These are phyloP conservation scores for Diplodia intermedia DNA, from an alignment of 2,329 filamentous ascomycete genomes.

Conservation along the genomic window DNA sequence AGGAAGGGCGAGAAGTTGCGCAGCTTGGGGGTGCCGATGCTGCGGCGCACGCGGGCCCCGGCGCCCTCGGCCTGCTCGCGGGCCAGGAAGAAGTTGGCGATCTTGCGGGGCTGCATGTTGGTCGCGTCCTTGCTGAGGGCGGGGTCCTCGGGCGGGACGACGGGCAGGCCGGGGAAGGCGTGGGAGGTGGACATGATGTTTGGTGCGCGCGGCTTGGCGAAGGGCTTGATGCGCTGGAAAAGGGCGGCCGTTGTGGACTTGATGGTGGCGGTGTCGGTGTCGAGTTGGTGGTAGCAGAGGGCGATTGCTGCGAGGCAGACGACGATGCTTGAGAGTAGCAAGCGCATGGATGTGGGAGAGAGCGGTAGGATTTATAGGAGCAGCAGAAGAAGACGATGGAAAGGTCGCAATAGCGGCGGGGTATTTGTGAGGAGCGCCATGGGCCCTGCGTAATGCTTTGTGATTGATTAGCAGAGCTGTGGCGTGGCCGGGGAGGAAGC, in stretches of 20 bases:
- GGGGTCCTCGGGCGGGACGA: conserved; percentile 54
- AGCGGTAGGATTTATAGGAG: conserved; percentile 43
- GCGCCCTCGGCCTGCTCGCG: conserved; percentile 86
- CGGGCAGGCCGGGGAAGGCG: conserved; percentile 56
- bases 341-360: conserved; percentile 45
- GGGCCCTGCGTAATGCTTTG: conserved; percentile 19
- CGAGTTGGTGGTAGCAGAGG: conserved; percentile 45
- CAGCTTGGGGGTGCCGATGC: conserved; percentile 82
- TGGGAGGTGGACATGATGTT: conserved; percentile 44
- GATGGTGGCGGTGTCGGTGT: conserved; percentile 36
- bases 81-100: conserved; percentile 83
- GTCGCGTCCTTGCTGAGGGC: conserved; percentile 53
- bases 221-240: conserved; percentile 47
- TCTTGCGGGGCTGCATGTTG: conserved; percentile 75
- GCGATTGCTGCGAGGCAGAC: conserved; percentile 50
- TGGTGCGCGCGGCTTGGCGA: conserved; percentile 41
- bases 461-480: conserved; percentile 26
- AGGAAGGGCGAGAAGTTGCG: conserved; percentile 91
- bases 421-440: conserved; percentile 9
- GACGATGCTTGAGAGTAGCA: conserved; percentile 51
- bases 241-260: conserved; percentile 39
- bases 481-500: background rate
- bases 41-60: conserved; percentile 84
- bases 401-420: conserved; percentile 6
- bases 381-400: conserved; percentile 24